These are phyloP conservation scores for Nicotiana benthamiana DNA, from an alignment of 257 asterid species.

Conservation along the genomic window DNA sequence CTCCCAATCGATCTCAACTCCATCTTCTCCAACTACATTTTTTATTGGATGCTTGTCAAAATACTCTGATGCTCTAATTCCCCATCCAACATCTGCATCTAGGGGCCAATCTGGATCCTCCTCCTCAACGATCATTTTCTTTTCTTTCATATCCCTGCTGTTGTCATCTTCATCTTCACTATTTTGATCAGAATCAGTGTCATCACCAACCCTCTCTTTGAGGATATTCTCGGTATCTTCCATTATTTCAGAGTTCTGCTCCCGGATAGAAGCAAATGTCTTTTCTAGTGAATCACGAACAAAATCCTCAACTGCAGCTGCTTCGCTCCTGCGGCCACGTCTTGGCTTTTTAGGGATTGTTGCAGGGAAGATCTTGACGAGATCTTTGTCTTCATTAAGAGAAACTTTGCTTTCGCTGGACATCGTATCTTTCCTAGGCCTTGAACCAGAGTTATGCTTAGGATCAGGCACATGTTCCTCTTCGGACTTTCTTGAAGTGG, in stretches of 20 bases:
- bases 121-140: slow-evolving; percentile 57
- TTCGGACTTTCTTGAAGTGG: slow-evolving; percentile 29
- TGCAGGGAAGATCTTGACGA: slow-evolving; percentile 32
- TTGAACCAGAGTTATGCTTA: slow-evolving; percentile 15
- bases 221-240: slow-evolving; percentile 48
- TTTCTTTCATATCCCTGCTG: slow-evolving; percentile 13
- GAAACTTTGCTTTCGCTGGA: slow-evolving; percentile 18
- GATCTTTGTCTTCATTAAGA: slow-evolving; percentile 22
- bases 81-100: slow-evolving; percentile 97
- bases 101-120: slow-evolving; percentile 94
- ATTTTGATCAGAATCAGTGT: slow-evolving; percentile 19
- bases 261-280: slow-evolving; percentile 58
- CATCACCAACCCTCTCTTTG: slow-evolving; percentile 42
- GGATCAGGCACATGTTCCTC: slow-evolving; percentile 21
- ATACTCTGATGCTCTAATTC: slow-evolving; percentile 87
- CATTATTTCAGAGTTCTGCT: slow-evolving; percentile 59
- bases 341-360: slow-evolving; percentile 65
- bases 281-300: slow-evolving; percentile 50
- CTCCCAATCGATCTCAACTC: slow-evolving; percentile 80
- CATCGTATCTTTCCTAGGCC: slow-evolving; percentile 22
- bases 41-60: slow-evolving; percentile 74
- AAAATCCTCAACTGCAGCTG: slow-evolving; percentile 89
- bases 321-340: slow-evolving; percentile 85
- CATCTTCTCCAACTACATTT: slow-evolving; percentile 72
- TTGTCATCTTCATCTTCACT: slow-evolving; percentile 33